Percentiles rank a stretch among this genome's conserved stretches.
phyloP scores from a whole-genome alignment of 805 yeast species.

The Wickerhamomyces subpelliculosus region DNA sequence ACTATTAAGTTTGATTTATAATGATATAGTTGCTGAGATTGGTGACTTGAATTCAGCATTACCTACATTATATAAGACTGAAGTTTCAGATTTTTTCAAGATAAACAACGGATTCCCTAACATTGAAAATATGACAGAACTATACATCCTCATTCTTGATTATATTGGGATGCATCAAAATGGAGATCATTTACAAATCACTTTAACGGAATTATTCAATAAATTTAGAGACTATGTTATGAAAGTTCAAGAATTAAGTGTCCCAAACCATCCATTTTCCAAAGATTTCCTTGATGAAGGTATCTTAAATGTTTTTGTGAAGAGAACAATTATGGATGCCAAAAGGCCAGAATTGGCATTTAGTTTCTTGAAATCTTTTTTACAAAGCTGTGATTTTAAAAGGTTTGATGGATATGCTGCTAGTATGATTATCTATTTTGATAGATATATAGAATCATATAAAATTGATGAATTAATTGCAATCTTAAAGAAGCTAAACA shows the following conservation, averaged over 20 bases:
- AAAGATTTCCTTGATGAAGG: constrained; percentile 10
- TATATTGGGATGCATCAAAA: constrained; percentile 5
- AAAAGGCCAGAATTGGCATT: constrained; percentile 10
- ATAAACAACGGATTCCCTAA: constrained; percentile 7
- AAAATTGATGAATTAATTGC: constrained; percentile 1
- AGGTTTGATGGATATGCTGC: constrained; percentile 5
- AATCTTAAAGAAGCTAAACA: constrained; percentile 2
- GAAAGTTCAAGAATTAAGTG: not conserved
- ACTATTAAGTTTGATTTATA: constrained; percentile 9
- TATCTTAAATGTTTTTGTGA: constrained; percentile 11
- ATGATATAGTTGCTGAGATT: not conserved
- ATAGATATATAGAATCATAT: not conserved
- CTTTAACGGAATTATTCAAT: not conserved
- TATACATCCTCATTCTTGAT: constrained; percentile 10
- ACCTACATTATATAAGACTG: constrained; percentile 1
- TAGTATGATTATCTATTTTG: not conserved
- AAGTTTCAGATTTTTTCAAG: constrained; percentile 6
- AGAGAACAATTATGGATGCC: constrained; percentile 3
- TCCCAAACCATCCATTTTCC: constrained; percentile 7
- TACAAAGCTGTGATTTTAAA: constrained; percentile 2
- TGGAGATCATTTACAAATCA: not conserved
- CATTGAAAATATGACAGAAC: constrained; percentile 8
- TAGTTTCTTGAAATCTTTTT: constrained; percentile 8
- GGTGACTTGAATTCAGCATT: not conserved
- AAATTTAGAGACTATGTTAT: not conserved